phyloP scores from a whole-genome alignment of 2,329 filamentous ascomycete genomes.

The Aphanocladium album region DNA sequence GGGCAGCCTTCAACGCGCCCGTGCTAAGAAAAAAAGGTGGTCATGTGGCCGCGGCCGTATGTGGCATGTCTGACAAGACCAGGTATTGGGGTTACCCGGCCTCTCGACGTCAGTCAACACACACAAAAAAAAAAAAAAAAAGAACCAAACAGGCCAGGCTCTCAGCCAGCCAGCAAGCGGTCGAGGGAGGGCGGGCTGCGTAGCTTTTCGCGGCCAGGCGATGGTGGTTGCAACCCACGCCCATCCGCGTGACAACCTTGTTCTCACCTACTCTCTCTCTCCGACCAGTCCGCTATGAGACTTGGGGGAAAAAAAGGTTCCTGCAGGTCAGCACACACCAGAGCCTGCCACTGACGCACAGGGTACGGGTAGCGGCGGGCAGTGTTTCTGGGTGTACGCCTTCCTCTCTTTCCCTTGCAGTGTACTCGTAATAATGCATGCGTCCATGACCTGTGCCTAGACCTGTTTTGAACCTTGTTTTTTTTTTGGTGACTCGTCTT shows the following conservation, averaged over 20 bases:
- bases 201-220: neutral
- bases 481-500: neutral
- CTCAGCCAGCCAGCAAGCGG: neutral
- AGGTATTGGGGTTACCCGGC: neutral
- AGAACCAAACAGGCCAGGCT: too few relatives aligned
- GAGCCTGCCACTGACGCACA: neutral
- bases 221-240: neutral
- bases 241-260: neutral
- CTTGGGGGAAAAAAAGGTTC: neutral
- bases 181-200: neutral
- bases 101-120: too few relatives aligned
- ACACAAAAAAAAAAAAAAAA: neutral
- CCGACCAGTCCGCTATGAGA: neutral
- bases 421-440: neutral
- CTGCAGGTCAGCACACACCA: neutral
- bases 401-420: neutral
- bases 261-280: neutral
- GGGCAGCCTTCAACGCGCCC: too few relatives aligned
- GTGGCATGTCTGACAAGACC: slow-evolving; percentile 6
- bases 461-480: neutral
- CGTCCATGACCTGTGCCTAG: neutral
- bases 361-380: slow-evolving; percentile 10
- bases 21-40: neutral
- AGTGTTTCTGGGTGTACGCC: neutral
- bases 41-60: slow-evolving; percentile 8